Evolutionary conservation across 1,284 basidiomycete species (phyloP).

Genomic region (Ceratobasidium theobromae): DNA sequence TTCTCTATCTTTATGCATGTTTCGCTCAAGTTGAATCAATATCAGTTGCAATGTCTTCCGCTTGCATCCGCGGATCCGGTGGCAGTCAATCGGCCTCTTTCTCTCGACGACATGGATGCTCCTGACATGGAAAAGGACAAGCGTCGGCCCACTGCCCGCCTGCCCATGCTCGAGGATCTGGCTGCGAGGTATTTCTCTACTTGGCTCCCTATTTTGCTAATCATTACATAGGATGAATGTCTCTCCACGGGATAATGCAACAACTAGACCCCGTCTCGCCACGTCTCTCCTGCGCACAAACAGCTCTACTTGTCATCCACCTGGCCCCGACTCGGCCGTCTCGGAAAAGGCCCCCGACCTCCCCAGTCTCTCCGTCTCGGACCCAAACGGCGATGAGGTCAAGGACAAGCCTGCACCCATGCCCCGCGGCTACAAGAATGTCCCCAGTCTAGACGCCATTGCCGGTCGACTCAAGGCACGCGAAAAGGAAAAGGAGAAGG

Average conservation of each 20-base stretch:
- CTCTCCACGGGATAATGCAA: neutral
- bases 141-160: neutral
- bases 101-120: no score
- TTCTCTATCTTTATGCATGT: no score
- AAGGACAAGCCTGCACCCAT: conserved; percentile 12
- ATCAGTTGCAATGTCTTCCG: no score
- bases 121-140: conserved; percentile 8
- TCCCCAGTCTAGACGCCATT: conserved; percentile 37
- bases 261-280: conserved; percentile 12
- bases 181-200: conserved; percentile 6
- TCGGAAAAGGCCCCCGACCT: neutral
- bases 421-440: conserved; percentile 36
- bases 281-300: conserved; percentile 18
- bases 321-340: neutral
- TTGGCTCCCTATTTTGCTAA: neutral
- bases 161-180: conserved; percentile 17
- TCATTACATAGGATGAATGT: conserved; percentile 21
- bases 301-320: neutral
- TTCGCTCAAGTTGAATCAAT: no score
- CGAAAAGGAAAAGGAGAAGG: conserved; percentile 2
- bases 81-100: no score
- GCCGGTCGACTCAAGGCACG: conserved; percentile 33
- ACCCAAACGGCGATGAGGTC: conserved; percentile 22
- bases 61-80: no score
- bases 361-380: conserved; percentile 14